Evolutionary conservation across 169 alveolate species (phyloP).

Genomic region (Plasmodium gallinaceum): DNA sequence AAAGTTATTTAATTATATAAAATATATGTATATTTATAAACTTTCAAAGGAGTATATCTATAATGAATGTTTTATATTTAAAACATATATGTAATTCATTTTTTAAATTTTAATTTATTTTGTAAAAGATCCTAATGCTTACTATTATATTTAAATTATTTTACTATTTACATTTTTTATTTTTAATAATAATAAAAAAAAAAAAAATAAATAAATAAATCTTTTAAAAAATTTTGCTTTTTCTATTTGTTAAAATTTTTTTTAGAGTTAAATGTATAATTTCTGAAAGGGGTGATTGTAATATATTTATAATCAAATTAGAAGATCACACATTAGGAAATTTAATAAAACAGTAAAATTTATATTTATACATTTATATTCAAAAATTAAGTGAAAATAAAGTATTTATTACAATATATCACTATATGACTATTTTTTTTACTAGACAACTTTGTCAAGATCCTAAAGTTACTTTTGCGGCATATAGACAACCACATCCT

Average conservation of each 20-base stretch:
- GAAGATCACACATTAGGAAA: constrained; percentile 77
- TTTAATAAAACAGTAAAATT: constrained; percentile 52
- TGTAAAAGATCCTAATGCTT: too few species aligned
- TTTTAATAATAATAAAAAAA: background rate
- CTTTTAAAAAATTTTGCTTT: background rate
- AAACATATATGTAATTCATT: too few species aligned
- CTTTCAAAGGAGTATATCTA: too few species aligned
- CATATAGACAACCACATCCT: constrained; percentile 76
- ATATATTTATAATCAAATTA: constrained; percentile 59
- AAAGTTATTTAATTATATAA: background rate
- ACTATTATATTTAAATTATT: background rate
- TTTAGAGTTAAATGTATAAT: constrained; percentile 65
- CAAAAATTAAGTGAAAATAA: background rate
- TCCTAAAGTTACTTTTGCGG: constrained; percentile 72
- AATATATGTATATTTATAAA: too few species aligned
- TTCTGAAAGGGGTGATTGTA: constrained; percentile 75
- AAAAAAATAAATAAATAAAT: background rate
- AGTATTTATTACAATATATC: background rate
- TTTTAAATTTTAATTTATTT: too few species aligned
- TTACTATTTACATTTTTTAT: background rate
- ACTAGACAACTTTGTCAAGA: constrained; percentile 74
- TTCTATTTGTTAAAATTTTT: background rate
- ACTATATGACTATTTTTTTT: background rate
- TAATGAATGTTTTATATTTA: too few species aligned
- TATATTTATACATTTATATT: background rate